Percentiles rank a stretch among this genome's conserved stretches.
Evolutionary conservation across 768 basidiomycete species (phyloP).

Genomic region (Coprinopsis marcescibilis): DNA sequence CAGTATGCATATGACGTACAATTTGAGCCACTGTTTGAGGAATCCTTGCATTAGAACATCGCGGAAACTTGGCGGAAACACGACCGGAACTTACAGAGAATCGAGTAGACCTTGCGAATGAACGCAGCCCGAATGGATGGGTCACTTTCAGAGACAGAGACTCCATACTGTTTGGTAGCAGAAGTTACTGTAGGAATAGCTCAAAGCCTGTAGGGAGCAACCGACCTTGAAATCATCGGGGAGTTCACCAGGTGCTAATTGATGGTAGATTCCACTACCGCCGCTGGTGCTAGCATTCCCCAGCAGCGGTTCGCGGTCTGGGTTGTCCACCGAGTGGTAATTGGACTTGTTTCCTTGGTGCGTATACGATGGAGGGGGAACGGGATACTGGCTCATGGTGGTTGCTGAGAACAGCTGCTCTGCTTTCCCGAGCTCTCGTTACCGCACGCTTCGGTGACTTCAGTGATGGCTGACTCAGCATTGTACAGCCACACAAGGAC

Average conservation of each 20-base stretch:
- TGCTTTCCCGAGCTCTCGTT: too few relatives aligned
- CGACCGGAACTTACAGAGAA: slow-evolving; percentile 65
- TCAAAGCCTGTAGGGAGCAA: neutral
- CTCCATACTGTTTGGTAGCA: slow-evolving; percentile 55
- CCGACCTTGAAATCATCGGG: slow-evolving; percentile 93
- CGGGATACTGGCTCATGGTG: slow-evolving; percentile 58
- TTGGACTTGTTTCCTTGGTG: slow-evolving; percentile 28
- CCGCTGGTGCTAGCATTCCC: slow-evolving; percentile 39
- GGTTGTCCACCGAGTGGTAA: slow-evolving; percentile 26
- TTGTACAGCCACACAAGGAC: too few relatives aligned
- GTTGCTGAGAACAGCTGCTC: slow-evolving; percentile 20
- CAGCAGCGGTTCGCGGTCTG: slow-evolving; percentile 51
- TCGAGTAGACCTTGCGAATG: slow-evolving; percentile 86
- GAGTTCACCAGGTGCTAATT: slow-evolving; percentile 66
- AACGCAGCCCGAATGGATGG: slow-evolving; percentile 79
- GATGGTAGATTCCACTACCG: slow-evolving; percentile 59
- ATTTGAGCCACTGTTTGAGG: slow-evolving; percentile 58
- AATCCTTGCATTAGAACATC: neutral
- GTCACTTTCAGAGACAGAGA: slow-evolving; percentile 71
- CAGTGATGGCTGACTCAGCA: too few relatives aligned
- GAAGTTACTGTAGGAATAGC: neutral
- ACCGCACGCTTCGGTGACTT: too few relatives aligned
- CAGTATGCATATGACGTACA: slow-evolving; percentile 37
- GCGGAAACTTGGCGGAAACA: slow-evolving; percentile 4
- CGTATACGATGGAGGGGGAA: slow-evolving; percentile 59